phyloP scores from a whole-genome alignment of 768 basidiomycete species.

The Xerocomellus intermedius region DNA sequence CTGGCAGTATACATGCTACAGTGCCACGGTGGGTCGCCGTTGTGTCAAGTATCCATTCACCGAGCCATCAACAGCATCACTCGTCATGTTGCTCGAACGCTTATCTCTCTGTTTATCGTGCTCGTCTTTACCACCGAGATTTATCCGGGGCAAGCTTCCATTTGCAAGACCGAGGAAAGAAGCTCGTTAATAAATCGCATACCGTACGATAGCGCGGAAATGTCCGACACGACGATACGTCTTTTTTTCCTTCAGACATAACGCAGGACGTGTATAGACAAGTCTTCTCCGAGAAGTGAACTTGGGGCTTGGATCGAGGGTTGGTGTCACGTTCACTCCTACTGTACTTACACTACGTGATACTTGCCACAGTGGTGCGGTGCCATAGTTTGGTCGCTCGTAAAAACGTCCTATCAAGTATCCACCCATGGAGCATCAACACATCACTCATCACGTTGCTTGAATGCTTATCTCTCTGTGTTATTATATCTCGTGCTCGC shows the following conservation, averaged over 20 bases:
- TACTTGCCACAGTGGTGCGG: background rate
- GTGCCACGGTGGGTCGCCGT: background rate
- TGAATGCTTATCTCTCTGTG: background rate
- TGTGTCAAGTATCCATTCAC: background rate
- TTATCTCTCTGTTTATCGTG: background rate
- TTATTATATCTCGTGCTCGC: background rate
- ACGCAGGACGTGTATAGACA: too few species aligned
- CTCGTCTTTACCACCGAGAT: background rate
- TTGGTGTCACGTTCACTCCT: background rate
- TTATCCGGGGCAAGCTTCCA: background rate
- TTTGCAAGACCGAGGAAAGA: background rate
- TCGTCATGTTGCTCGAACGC: background rate
- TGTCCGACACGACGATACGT: background rate
- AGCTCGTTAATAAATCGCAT: background rate
- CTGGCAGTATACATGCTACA: too few species aligned
- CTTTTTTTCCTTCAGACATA: background rate
- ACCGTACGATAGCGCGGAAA: background rate
- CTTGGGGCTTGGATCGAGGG: background rate
- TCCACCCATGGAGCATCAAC: background rate
- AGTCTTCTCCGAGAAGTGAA: background rate
- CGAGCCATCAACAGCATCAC: background rate
- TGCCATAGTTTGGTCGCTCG: background rate
- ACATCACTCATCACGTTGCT: constrained; percentile 1
- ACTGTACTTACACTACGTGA: background rate
- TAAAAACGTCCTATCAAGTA: too few species aligned